Conservation (phyloP, 2,329 filamentous ascomycete species). For the Fusarium tanahbumbuense region DNA sequence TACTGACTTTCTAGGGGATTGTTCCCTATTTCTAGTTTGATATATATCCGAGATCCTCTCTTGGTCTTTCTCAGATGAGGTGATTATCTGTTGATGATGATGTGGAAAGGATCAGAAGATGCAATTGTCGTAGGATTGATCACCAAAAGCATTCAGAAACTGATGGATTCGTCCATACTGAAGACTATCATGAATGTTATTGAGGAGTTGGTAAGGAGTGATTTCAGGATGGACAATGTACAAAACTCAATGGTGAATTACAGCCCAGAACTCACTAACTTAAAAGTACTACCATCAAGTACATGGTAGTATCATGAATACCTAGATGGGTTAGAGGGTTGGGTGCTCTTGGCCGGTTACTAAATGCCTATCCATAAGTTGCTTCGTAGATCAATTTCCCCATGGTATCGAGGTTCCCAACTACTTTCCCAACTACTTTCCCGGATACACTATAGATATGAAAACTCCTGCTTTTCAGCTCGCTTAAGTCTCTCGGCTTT, state of each 20-base stretch:
- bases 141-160: conserved; percentile 69
- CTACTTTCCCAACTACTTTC: conserved; percentile 78
- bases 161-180: conserved; percentile 64
- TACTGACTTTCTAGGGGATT: conserved; percentile 81
- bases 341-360: conserved; percentile 74
- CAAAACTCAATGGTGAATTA: conserved; percentile 86
- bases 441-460: conserved; percentile 78
- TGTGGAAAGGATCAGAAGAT: conserved; percentile 77
- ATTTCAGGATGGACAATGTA: conserved; percentile 73
- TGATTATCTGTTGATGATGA: conserved; percentile 77
- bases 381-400: conserved; percentile 84
- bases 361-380: conserved; percentile 86
- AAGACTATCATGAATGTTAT: conserved; percentile 72
- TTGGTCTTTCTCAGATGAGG: conserved; percentile 79
- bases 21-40: conserved; percentile 89
- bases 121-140: conserved; percentile 81
- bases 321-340: conserved; percentile 69
- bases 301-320: conserved; percentile 67
- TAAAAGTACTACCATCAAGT: conserved; percentile 75
- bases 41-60: conserved; percentile 75
- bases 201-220: conserved; percentile 67
- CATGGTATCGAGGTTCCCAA: conserved; percentile 85
- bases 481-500: conserved; percentile 76
- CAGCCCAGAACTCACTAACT: conserved; percentile 66
- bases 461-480: conserved; percentile 77